Conservation (phyloP, 352 stramenopile species). For the Pythium angustatum region DNA sequence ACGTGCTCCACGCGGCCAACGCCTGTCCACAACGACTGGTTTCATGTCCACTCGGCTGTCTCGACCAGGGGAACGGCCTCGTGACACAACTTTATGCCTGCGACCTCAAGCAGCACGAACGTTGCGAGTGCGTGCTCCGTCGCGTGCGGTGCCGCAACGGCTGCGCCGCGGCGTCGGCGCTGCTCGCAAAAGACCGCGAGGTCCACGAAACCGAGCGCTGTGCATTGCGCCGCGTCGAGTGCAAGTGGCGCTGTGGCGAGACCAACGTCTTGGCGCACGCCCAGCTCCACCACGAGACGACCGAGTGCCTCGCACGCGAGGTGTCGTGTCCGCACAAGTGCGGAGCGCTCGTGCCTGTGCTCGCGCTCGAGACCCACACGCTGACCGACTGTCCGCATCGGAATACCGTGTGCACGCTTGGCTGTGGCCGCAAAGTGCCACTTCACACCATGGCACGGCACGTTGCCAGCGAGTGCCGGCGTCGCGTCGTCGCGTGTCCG, state of each 20-base stretch:
- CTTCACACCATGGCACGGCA: slow-evolving; percentile 47
- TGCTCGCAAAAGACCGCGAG: slow-evolving; percentile 45
- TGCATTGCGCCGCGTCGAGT: slow-evolving; percentile 50
- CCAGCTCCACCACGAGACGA: slow-evolving; percentile 47
- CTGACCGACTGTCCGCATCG: slow-evolving; percentile 35
- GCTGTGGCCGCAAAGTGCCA: slow-evolving; percentile 56
- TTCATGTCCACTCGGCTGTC: slow-evolving; percentile 51
- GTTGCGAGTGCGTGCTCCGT: slow-evolving; percentile 44
- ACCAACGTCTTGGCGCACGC: slow-evolving; percentile 36
- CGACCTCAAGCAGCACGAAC: slow-evolving; percentile 53
- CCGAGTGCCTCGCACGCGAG: slow-evolving; percentile 55
- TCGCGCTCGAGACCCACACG: slow-evolving; percentile 46
- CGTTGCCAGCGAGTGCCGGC: slow-evolving; percentile 39
- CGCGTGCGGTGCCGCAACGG: slow-evolving; percentile 72
- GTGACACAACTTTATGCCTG: slow-evolving; percentile 30
- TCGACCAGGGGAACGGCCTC: background rate
- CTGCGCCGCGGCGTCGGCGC: slow-evolving; percentile 39
- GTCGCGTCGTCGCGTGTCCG: slow-evolving; percentile 41
- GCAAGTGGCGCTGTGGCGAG: slow-evolving; percentile 62
- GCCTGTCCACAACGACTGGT: slow-evolving; percentile 54
- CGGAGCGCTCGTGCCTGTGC: slow-evolving; percentile 35
- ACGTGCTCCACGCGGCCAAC: slow-evolving; percentile 42
- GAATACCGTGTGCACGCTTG: slow-evolving; percentile 40
- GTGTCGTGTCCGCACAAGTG: slow-evolving; percentile 59
- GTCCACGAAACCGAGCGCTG: slow-evolving; percentile 51